Evolutionary conservation across 257 asterid genomes (phyloP).

Genomic region (Fraxinus pennsylvanica): DNA sequence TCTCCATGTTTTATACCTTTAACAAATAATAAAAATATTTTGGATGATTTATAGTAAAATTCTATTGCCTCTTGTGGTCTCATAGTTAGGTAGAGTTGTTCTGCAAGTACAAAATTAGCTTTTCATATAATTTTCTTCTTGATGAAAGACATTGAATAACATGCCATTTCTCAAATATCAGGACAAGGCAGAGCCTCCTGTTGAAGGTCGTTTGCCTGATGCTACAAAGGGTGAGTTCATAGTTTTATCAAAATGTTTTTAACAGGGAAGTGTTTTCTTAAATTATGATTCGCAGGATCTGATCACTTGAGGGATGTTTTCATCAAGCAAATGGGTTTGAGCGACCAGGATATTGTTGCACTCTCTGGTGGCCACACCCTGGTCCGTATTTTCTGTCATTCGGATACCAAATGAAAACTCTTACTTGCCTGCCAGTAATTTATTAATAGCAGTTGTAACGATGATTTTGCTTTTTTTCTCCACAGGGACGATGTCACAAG

Average conservation of each 20-base stretch:
- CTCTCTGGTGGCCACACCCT: conserved; percentile 92
- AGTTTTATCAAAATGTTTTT: background rate
- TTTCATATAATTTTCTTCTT: background rate
- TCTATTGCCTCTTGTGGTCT: background rate
- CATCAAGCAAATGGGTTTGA: conserved; percentile 79
- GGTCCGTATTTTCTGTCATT: conserved; percentile 42
- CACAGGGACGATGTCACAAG: conserved; percentile 86
- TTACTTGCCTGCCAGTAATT: background rate
- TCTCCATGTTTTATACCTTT: background rate
- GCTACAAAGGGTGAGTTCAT: conserved; percentile 73
- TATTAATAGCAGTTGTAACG: background rate
- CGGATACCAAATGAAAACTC: background rate
- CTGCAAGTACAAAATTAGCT: background rate
- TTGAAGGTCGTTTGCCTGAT: conserved; percentile 87
- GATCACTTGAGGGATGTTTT: conserved; percentile 91
- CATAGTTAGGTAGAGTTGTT: background rate
- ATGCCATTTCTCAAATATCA: conserved; percentile 31
- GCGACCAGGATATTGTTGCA: conserved; percentile 75
- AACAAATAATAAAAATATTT: background rate
- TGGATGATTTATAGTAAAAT: background rate
- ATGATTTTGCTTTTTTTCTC: background rate
- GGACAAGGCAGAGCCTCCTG: conserved; percentile 79
- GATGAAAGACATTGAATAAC: background rate
- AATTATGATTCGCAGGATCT: conserved; percentile 44
- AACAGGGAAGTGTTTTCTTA: background rate